Percentiles rank a stretch among this genome's conserved stretches.
Conservation (phyloP, 257 asterid species). For the Lithospermum erythrorhizon region DNA sequence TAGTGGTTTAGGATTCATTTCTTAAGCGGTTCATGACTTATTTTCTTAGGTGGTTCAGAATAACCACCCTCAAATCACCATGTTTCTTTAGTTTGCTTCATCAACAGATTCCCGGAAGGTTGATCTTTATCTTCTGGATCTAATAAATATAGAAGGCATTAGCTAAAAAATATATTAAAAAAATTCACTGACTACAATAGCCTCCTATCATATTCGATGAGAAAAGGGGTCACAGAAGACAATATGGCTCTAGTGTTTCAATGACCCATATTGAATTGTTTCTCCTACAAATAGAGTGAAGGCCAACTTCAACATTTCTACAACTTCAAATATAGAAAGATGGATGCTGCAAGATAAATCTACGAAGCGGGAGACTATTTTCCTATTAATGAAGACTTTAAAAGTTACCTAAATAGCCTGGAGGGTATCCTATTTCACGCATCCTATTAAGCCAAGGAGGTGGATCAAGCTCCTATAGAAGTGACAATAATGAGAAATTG, state of each 20-base stretch:
- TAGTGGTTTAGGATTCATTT: constrained; percentile 16
- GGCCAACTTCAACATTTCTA: neutral
- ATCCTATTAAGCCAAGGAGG: constrained; percentile 99
- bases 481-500: constrained; percentile 13
- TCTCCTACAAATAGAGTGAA: neutral
- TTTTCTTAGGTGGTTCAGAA: constrained; percentile 21
- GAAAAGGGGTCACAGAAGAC: constrained; percentile 1
- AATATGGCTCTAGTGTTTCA: neutral
- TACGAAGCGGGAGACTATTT: neutral
- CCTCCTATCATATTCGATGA: neutral
- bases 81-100: constrained; percentile 48
- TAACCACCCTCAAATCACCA: constrained; percentile 48
- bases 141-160: constrained; percentile 12
- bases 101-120: constrained; percentile 90
- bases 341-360: neutral
- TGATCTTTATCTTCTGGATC: constrained; percentile 49
- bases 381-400: neutral
- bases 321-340: neutral
- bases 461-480: constrained; percentile 76
- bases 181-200: neutral
- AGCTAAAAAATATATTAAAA: neutral
- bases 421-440: constrained; percentile 97
- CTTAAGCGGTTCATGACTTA: constrained; percentile 20
- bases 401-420: constrained; percentile 78
- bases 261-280: neutral